phyloP scores from a whole-genome alignment of 805 yeast genomes.

The Lipomyces sp. region DNA sequence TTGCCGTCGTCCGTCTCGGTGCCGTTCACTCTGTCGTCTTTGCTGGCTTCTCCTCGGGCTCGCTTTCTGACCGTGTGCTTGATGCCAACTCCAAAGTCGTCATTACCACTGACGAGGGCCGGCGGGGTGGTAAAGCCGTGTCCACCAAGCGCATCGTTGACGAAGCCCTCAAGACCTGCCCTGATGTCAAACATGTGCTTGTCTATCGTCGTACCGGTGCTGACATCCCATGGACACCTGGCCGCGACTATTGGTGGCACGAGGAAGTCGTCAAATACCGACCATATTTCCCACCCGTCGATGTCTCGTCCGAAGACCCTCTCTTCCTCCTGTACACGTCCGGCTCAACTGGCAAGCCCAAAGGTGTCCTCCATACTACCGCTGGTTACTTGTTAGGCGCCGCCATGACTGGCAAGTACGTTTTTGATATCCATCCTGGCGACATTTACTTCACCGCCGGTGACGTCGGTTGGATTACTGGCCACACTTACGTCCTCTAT shows the following conservation, averaged over 20 bases:
- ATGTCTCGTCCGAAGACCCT: constrained; percentile 93
- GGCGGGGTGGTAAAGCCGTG: constrained; percentile 93
- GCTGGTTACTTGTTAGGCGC: constrained; percentile 96
- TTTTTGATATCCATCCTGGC: constrained; percentile 87
- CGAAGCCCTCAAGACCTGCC: constrained; percentile 81
- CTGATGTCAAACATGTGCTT: constrained; percentile 74
- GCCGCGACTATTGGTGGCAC: constrained; percentile 96
- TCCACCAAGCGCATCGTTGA: constrained; percentile 93
- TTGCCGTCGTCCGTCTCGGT: constrained; percentile 92
- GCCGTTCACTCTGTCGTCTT: constrained; percentile 95
- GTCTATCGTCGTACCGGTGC: constrained; percentile 89
- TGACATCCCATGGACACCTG: constrained; percentile 69
- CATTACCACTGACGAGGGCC: constrained; percentile 93
- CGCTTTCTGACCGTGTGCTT: constrained; percentile 84
- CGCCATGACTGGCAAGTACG: constrained; percentile 85
- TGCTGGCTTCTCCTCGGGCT: constrained; percentile 95
- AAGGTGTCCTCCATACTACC: constrained; percentile 94
- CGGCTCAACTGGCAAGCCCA: constrained; percentile 98
- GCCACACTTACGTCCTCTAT: constrained; percentile 93
- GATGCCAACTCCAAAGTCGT: constrained; percentile 87
- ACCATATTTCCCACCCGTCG: constrained; percentile 82
- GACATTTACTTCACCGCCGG: constrained; percentile 96
- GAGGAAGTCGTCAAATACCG: constrained; percentile 82
- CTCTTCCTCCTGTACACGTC: constrained; percentile 94
- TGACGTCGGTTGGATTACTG: constrained; percentile 99